Evolutionary conservation across 495 filamentous ascomycete genomes (phyloP), one percentile per base, ranked within the genome.

Genomic region (Apodospora peruviana): DNA sequence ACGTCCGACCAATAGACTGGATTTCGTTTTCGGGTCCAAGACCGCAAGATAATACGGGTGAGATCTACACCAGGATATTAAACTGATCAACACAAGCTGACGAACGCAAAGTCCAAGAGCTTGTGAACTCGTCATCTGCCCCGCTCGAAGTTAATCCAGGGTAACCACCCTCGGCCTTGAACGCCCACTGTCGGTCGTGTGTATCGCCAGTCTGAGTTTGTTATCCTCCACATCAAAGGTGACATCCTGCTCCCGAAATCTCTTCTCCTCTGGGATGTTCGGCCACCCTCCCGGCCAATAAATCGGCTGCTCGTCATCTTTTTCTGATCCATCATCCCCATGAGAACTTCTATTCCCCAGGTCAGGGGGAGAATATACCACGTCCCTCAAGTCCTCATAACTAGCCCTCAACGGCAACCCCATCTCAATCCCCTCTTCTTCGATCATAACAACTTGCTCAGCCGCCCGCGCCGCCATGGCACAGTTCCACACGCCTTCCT

Each of bases 401-500:
- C n/a, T n/a, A n/a, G n/a, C n/a, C n/a, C n/a, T n/a, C 24, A 55
- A 12, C 41, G 43, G 47, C 42, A 55, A 36, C 12, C 14, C 23
- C 14, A 51, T 40, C 11, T n/a, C 45, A 16, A 56, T 20, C n/a
- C 45, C 34, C 23, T 57, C 53, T 40, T 60, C 57, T 40, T 57
- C 57, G 4, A 45, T 22, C 11, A 43, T 4, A 7, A 60, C 35
- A 8, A 25, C 4, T 39, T 51, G 32, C 38, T 48, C 53, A 4
- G 47, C 53, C 17, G 55, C 53, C 8, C 45, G 14, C 21, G 43
- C 44, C 16, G 35, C 39, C 8, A 18, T 41, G 11, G 8, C 14
- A 20, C 57, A 54, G 23, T 54, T 56, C 53, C 53, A 57, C 5
- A 60, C 46, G 2, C 57, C 57, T 32, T 60, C 57, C 44, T 60